Percentiles rank a stretch among this genome's conserved stretches.
phyloP scores from a whole-genome alignment of 495 filamentous ascomycete species.

The Penicillium antarcticum region DNA sequence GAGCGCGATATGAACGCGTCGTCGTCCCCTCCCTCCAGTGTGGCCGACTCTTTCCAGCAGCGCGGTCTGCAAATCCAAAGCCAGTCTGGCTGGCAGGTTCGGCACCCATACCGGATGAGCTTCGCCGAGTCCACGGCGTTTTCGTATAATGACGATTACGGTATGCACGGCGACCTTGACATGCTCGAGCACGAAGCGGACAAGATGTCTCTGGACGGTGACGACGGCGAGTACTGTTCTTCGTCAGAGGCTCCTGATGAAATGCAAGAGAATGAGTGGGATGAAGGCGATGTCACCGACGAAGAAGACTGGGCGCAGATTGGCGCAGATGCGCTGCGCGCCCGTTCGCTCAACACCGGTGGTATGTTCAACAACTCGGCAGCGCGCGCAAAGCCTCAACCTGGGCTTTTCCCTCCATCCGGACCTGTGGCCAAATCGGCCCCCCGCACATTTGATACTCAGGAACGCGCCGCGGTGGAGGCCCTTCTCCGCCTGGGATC shows the following conservation, averaged over 20 bases:
- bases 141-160: constrained; percentile 64
- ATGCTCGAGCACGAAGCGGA: constrained; percentile 88
- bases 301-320: constrained; percentile 96
- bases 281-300: constrained; percentile 85
- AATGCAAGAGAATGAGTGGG: constrained; percentile 57
- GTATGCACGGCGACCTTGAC: constrained; percentile 48
- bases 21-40: constrained; percentile 45
- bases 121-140: constrained; percentile 69
- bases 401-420: constrained; percentile 42
- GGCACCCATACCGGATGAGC: constrained; percentile 56
- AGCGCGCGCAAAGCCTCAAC: constrained; percentile 29
- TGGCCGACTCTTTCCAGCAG: constrained; percentile 49
- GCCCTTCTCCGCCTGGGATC: constrained; percentile 81
- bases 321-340: constrained; percentile 78
- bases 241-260: constrained; percentile 72
- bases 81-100: constrained; percentile 42
- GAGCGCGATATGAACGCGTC: constrained; percentile 32
- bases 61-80: constrained; percentile 63
- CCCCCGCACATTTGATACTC: constrained; percentile 35
- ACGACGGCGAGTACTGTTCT: constrained; percentile 61
- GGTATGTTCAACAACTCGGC: constrained; percentile 31
- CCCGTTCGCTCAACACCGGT: constrained; percentile 54
- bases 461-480: constrained; percentile 80
- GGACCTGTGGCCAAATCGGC: constrained; percentile 35
- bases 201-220: constrained; percentile 91